Evolutionary conservation across 768 basidiomycete species (phyloP), one percentile per base, ranked within the genome.

Genomic region (Psilocybe azurescens): DNA sequence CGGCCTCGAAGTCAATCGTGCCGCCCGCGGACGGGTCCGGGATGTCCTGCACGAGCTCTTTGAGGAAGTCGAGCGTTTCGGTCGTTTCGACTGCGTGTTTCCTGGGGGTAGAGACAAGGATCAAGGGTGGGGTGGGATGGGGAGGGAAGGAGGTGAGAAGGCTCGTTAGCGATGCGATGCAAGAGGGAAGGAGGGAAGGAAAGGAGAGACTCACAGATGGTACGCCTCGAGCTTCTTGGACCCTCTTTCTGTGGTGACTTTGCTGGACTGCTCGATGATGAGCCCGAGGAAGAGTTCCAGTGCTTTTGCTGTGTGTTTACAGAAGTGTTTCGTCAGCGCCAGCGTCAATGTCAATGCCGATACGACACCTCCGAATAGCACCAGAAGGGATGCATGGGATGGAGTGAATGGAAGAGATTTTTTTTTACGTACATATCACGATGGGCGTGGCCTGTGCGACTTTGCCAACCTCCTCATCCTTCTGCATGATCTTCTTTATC

Each of bases 401-500:
- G 18, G 18, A 52, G 61, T 39, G 28, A 41, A 18, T 51, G 14
- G 20, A 3, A 16, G 39, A 48, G 7, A n/a, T 48, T 24, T 24
- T 41, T 36, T 41, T 30, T 32, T 2, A 84, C 94, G 74, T 70
- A 97, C 97, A 99, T 69, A 99, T 97, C 60, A 98, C 93, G 62
- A 98, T 86, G 0, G 97, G 97, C 3, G 96, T 97, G 29, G 94
- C 95, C 73, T 95, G 94, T 2, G 97, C 95, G 33, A 99, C 94
- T 74, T 99, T 99, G 60, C 97, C 97, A 18, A 99, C 97, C 72
- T 99, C 97, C 72, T 99, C 97, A 72, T 99, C 97, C 73, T 95
- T 95, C 80, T 99, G 97, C 94, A 99, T 99, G 59, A 98, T 97
- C 80, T 94, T 93, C 84, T 98, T 99, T 80, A 99, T 99, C 49